These are phyloP conservation scores for Piromyces finnis DNA, from an alignment of 192 early-diverging fungal genomes.

Conservation along the genomic window DNA sequence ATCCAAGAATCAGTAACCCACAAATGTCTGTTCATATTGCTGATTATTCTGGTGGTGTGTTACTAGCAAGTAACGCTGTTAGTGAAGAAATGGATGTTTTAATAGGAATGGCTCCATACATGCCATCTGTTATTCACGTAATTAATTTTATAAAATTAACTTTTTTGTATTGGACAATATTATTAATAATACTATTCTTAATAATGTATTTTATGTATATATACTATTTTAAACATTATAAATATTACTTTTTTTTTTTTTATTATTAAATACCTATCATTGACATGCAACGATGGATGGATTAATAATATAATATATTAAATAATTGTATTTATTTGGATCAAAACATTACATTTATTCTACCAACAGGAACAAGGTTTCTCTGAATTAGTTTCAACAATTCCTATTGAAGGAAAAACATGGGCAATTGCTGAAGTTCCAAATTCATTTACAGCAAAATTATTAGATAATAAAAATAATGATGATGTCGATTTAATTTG, in stretches of 20 bases:
- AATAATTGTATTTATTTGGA: too few relatives aligned
- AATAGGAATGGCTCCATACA: slow-evolving; percentile 34
- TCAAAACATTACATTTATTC: too few relatives aligned
- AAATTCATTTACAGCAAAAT: slow-evolving; percentile 1
- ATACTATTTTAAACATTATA: too few relatives aligned
- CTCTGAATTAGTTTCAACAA: neutral
- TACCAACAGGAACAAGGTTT: neutral
- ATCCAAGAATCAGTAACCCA: slow-evolving; percentile 11
- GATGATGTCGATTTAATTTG: slow-evolving; percentile 11
- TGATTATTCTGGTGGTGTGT: slow-evolving; percentile 45
- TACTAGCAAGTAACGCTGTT: slow-evolving; percentile 41
- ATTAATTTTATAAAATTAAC: too few relatives aligned
- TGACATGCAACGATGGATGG: too few relatives aligned
- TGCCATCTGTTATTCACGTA: neutral
- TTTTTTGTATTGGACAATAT: too few relatives aligned
- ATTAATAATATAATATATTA: too few relatives aligned
- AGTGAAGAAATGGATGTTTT: slow-evolving; percentile 55
- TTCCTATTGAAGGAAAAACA: slow-evolving; percentile 56
- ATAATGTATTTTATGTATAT: too few relatives aligned
- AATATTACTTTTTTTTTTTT: too few relatives aligned
- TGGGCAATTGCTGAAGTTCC: slow-evolving; percentile 54
- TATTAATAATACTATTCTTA: too few relatives aligned
- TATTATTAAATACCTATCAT: too few relatives aligned
- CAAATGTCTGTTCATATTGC: slow-evolving; percentile 24
- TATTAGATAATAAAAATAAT: neutral